Evolutionary conservation across 495 filamentous ascomycete genomes (phyloP), one percentile per base, ranked within the genome.

Genomic region (Tuber umbilicatum): DNA sequence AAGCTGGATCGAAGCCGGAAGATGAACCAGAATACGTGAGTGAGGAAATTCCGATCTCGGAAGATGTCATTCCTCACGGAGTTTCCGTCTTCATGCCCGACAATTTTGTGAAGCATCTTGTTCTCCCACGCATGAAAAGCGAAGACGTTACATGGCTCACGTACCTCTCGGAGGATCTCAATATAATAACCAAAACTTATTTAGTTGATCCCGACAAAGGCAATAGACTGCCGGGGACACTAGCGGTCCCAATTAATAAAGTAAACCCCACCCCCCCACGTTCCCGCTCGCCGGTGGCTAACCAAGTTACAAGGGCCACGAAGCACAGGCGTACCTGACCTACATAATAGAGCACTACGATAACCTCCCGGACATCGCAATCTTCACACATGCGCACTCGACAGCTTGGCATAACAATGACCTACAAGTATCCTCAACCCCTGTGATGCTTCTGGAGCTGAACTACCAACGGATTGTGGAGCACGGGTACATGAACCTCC

Each of bases 401-500:
- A 83, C 82, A 55, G 81, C 84, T 68, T 87, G 86, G 86, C 87
- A 87, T 73, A 87, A 87, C 73, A 86, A 88, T 78, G 86, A 86
- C 50, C 81, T 85, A 16, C 76, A 80, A 42, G 45, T 82, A 38
- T 73, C 67, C 19, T 77, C 74, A 9, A 82, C 77, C 2, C 76
- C 80, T 31, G 68, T 78, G 21, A 80, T 82, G 73, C 74, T 84
- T 19, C 68, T 73, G 1, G 78, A 82, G 21, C 69, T 84, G 64
- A 83, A 83, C 71, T 80, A 83, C 42, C 64, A 73, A 23, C 75
- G 81, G 2, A 78, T 81, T 16, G 67, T 73, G 12, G 41, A 69
- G 1, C 84, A 88, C 72, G 90, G 89, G 1, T 91, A 89, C 80
- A 89, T 91, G 86, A 91, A 91, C 74, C 81, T 89, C 74, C 88